Base-by-base conservation (phyloP, 164 flowering plant species). In the Tinospora cordifolia region DNA sequence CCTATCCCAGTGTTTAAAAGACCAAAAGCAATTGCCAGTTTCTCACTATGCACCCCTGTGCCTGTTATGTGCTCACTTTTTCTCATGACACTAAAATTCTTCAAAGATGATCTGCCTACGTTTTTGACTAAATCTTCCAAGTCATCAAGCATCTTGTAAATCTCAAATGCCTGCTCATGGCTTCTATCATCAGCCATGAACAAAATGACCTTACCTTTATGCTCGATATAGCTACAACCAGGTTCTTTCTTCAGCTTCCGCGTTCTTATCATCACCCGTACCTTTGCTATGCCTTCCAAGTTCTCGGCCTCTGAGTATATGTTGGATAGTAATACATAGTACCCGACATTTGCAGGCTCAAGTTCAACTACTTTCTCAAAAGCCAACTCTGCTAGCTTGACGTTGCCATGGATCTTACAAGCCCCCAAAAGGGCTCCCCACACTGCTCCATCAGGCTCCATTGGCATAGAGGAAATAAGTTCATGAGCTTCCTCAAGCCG, bases 391-490 rank as follows among this genome's bases (percentile, higher is more conserved):
- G 92, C 98, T 30, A 93, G 75, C 78, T 87, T 83, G 19, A 86
- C 84, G 69, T 89, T 86, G 38, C 63, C 73, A 69, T 91, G 91
- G 41, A 88, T 91, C 77, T 82, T 91, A 75, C 97, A 88, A 6
- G 97, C 92, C 71, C 90, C 90, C 75, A 93, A 73, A 38, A 93
- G 85, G 7, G 98, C 92, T 15, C 97, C 97, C 98, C 98, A 91
- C 11, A 88, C 90, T n/a, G 94, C 90, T 54, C 96, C 93, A 71
- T 91, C 96, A 25, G 94, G 86, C 67, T 87, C 66, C 63, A 82
- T 71, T 5, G 77, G 75, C 91, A 88, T 91, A 2, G 88, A 83
- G 14, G 67, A 62, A 30, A 93, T 87, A 62, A 90, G 83, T 34
- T 84, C 72, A 26, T 9, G 34, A 11, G 96, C 97, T 75, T 91